Evolutionary conservation across 139 green algal genomes (phyloP), one percentile per base, ranked within the genome.

Genomic region (Volvox reticuliferus): DNA sequence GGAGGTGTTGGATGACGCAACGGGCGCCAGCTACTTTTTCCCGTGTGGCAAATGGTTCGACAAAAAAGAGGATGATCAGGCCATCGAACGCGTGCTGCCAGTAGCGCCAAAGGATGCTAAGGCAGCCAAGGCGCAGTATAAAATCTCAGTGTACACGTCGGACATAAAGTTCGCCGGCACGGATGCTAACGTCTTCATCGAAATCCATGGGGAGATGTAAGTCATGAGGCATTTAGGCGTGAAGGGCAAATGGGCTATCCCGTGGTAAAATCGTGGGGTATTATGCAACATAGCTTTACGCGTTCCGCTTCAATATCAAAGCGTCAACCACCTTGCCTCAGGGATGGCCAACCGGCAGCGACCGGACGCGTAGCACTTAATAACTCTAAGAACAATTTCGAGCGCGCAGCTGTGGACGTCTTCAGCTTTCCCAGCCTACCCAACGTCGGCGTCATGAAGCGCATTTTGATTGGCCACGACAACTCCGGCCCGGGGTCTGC

Each of bases 131-230:
- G 78, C 91, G 26, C 80, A 92, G 65, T 96, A 96, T 92, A 93
- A 93, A 44, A 86, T 96, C 33, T 89, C 90, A 2, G 93, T 95
- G 24, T 35, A 91, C 78, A 96, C 94, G 16, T 90, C 50, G 21
- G 80, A 95, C 80, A 88, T 97, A 26, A 92, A 93, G 33, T 96
- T 96, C 76, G 91, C 94, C 32, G 95, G 95, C 44, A 97, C 95
- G 17, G 92, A 95, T 84, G 94, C 93, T 44, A 98, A 98, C 79
- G 95, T 98, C 68, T 94, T 92, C 86, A 93, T 96, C 50, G 88
- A 96, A 79, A 71, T 98, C 16, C 71, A 93, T 26, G 96, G 84
- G 9, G 84, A 81, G 36, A 89, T 89, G 67, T 81, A n/a, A 69
- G 84, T 22, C 19, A 35, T 0, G 37, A 55, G 24, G 79, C 44